Percentiles rank a stretch among this genome's conserved stretches.
These are phyloP conservation scores for Solanum hybrid DNA, from an alignment of 305 asterid species.

Conservation along the genomic window DNA sequence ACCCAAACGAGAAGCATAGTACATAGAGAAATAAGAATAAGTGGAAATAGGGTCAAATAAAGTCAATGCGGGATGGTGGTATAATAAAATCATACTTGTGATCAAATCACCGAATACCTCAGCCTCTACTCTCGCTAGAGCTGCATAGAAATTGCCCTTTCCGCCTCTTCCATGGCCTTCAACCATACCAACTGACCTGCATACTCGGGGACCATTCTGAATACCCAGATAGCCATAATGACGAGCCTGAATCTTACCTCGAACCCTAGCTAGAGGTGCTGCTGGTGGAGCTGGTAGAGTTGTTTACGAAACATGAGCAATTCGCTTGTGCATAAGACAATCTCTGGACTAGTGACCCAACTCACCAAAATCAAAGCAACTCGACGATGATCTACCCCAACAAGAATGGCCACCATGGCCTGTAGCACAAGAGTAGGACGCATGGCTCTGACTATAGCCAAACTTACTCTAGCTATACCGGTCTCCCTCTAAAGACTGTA, in stretches of 20 bases:
- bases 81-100: too few relatives aligned
- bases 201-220: not conserved
- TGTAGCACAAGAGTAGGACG: not conserved
- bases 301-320: not conserved
- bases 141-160: too few relatives aligned
- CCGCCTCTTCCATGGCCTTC: too few relatives aligned
- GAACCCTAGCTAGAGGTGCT: not conserved
- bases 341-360: not conserved
- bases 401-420: not conserved
- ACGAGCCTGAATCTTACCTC: too few relatives aligned
- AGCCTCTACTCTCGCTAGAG: too few relatives aligned
- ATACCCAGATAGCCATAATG: too few relatives aligned
- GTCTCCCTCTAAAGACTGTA: not conserved
- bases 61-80: too few relatives aligned
- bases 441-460: not conserved
- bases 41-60: not conserved
- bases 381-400: not conserved
- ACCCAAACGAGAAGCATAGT: not conserved
- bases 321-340: not conserved
- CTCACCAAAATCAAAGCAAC: not conserved
- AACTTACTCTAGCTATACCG: not conserved
- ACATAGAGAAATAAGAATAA: not conserved
- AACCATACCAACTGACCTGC: not conserved
- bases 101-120: too few relatives aligned
- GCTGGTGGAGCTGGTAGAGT: not conserved